A percentile compares a stretch with the other conserved stretches of the same genome.
These are phyloP conservation scores for Arthrobotrys pseudoclavata DNA, from an alignment of 2,329 filamentous ascomycete genomes.

Conservation along the genomic window DNA sequence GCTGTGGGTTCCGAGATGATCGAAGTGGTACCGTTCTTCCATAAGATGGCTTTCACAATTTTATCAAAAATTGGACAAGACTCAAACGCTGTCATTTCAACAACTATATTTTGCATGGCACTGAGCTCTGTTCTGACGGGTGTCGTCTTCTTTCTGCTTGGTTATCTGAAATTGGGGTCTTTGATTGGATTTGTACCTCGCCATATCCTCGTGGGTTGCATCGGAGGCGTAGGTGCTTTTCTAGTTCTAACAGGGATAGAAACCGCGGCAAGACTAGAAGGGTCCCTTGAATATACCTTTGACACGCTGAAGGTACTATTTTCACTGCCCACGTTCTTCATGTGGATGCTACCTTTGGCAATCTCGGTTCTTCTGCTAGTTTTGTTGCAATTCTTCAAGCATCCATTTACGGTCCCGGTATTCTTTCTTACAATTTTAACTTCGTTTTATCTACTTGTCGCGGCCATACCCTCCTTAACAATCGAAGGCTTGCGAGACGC, in stretches of 20 bases:
- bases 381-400: conserved; percentile 81
- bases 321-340: conserved; percentile 78
- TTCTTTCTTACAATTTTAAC: conserved; percentile 86
- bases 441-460: conserved; percentile 83
- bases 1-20: conserved; percentile 94
- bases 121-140: conserved; percentile 92
- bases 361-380: conserved; percentile 82
- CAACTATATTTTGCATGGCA: conserved; percentile 91
- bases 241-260: conserved; percentile 91
- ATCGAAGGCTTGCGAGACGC: conserved; percentile 76
- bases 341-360: conserved; percentile 85
- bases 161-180: conserved; percentile 86
- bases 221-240: conserved; percentile 97
- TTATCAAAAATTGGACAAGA: conserved; percentile 81
- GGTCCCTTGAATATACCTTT: conserved; percentile 84
- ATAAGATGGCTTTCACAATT: conserved; percentile 96
- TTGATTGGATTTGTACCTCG: conserved; percentile 97
- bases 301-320: conserved; percentile 82
- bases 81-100: conserved; percentile 88
- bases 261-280: conserved; percentile 88
- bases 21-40: conserved; percentile 81
- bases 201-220: conserved; percentile 96
- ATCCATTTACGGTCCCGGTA: conserved; percentile 79
- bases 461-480: conserved; percentile 76
- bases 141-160: conserved; percentile 90